phyloP scores from a whole-genome alignment of 1,284 basidiomycete genomes.

The Microbotryum lychnidis-dioicae region DNA sequence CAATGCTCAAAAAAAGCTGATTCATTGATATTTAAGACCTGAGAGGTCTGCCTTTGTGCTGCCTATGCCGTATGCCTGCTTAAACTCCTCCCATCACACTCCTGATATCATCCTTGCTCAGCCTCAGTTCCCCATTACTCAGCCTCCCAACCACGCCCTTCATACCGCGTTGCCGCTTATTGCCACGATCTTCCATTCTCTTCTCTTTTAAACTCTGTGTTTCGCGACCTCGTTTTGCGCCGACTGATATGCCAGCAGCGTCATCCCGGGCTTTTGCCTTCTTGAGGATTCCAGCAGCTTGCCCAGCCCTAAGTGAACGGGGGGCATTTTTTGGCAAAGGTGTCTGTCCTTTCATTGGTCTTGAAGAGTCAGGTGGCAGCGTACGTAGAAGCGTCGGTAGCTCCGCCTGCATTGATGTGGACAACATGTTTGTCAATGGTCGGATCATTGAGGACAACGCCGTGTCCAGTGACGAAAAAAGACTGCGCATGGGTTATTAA shows the following conservation, averaged over 20 bases:
- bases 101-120: conserved; percentile 22
- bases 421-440: conserved; percentile 9
- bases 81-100: conserved; percentile 5
- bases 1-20: no score
- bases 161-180: conserved; percentile 27
- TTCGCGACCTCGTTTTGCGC: conserved; percentile 15
- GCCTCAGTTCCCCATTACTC: conserved; percentile 17
- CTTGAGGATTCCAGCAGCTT: conserved; percentile 25
- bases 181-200: conserved; percentile 16
- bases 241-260: conserved; percentile 13
- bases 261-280: conserved; percentile 23
- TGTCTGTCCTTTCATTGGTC: conserved; percentile 26
- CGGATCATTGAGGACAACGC: conserved; percentile 21
- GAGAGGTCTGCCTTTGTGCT: no score
- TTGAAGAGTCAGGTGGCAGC: conserved; percentile 16
- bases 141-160: conserved; percentile 21
- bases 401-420: not conserved
- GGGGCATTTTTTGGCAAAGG: conserved; percentile 29
- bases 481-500: not conserved
- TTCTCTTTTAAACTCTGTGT: conserved; percentile 26
- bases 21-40: no score
- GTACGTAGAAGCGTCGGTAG: conserved; percentile 24
- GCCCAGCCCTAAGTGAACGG: conserved; percentile 17
- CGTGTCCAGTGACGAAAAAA: conserved; percentile 25
- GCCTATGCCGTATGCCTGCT: not conserved